Evolutionary conservation across 108 stramenopile genomes (phyloP), one percentile per base, ranked within the genome.

Genomic region (Schizochytrium sp.): DNA sequence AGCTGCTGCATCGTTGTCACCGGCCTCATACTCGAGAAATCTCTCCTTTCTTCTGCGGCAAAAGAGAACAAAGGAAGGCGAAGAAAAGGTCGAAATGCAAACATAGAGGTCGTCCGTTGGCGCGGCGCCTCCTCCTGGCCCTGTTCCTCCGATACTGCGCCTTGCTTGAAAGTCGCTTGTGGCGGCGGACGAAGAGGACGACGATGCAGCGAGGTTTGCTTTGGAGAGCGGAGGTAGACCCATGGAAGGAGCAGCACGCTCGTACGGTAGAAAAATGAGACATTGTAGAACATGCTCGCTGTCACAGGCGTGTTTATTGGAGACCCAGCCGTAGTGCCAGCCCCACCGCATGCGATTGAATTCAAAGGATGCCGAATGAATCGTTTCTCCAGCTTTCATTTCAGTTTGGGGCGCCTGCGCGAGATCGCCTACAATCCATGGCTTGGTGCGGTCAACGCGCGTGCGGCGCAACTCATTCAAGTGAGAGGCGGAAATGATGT

Each of bases 321-420:
- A 83, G 51, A 83, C 51, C 76, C 76, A 83, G 19, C 48, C 45
- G 51, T 83, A 83, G 76, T 83, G 76, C 76, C 76, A 83, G n/a
- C 76, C 76, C 76, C 76, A 83, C 6, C n/a, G 45, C 51, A 53
- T 47, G n/a, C 76, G 45, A 45, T 83, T 83, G 23, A 83, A 83
- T 53, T 83, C 76, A 34, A 83, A 83, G 25, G 63, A 23, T 8
- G 63, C 63, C 25, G 63, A 23, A 10, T 69, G 63, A 6, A 69
- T 18, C 10, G 63, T 8, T 23, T 83, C 16, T 12, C 45, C 76
- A 53, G 44, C 28, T 83, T 83, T 18, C 3, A 23, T 83, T 28
- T 23, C 8, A 0, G 45, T 53, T 47, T 53, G 76, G 14, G 76
- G 76, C 18, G 76, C 76, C 51, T 83, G 76, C 4, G 28, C 12